Base-by-base conservation (phyloP, 2,329 filamentous ascomycete species). In the Pyricularia pennisetigena region DNA sequence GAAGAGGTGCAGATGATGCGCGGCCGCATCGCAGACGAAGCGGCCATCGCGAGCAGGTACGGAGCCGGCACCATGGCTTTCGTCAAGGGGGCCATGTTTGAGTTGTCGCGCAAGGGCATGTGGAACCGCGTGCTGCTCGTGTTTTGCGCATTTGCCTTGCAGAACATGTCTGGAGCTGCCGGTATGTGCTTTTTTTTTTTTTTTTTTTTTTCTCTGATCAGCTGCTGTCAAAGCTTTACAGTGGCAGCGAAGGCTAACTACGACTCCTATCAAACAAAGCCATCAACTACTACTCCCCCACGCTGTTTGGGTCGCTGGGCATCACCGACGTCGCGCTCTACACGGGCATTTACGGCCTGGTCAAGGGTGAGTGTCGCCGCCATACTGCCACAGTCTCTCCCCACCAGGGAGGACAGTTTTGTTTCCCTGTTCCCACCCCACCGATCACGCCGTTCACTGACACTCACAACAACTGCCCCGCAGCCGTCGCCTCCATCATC, bases 341-440 rank as follows among this genome's bases (percentile, higher is more conserved):
- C 5, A 85, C 83, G 0, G 83, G 83, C 2, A 81, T 85, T 68
- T 85, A 84, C 70, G 83, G 83, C 3, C 77, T 81, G 4, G 78
- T 81, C 41, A 81, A 81, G 72, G 79, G 65, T 66, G 5, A 20
- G 65, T 54, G n/a, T n/a, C n/a, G n/a, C n/a, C n/a, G n/a, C n/a
- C n/a, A n/a, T n/a, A n/a, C n/a, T n/a, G n/a, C n/a, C n/a, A n/a
- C n/a, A n/a, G n/a, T n/a, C n/a, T n/a, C n/a, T n/a, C n/a, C n/a
- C n/a, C n/a, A n/a, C n/a, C n/a, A n/a, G n/a, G n/a, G n/a, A n/a
- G n/a, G n/a, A n/a, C n/a, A n/a, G n/a, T n/a, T n/a, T n/a, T n/a
- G n/a, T n/a, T n/a, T n/a, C n/a, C n/a, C n/a, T n/a, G n/a, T n/a
- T n/a, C n/a, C n/a, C n/a, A n/a, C n/a, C n/a, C n/a, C n/a, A n/a